Evolutionary conservation across 306 rosid genomes (phyloP).

Genomic region (Mimosa bimucronata): DNA sequence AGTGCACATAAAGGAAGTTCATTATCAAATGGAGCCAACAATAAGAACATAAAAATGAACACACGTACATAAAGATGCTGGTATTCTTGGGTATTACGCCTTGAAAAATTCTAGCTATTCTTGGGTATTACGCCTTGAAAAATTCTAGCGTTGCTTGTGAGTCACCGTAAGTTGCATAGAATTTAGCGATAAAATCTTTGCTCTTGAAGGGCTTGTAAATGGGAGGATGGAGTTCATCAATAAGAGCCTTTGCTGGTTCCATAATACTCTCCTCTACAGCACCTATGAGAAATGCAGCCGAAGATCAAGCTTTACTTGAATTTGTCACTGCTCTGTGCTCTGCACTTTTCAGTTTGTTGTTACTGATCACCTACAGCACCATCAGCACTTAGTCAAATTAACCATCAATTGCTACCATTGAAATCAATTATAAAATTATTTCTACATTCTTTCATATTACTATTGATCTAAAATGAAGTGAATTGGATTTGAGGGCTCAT

Average conservation of each 20-base stretch:
- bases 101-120: too few relatives aligned
- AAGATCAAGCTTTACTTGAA: conserved; percentile 37
- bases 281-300: conserved; percentile 35
- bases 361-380: background rate
- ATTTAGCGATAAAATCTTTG: background rate
- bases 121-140: background rate
- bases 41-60: too few relatives aligned
- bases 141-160: too few relatives aligned
- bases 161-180: background rate
- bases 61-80: background rate
- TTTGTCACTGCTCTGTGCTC: conserved; percentile 12
- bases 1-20: too few relatives aligned
- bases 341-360: background rate
- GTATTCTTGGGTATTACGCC: background rate
- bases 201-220: background rate
- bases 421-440: too few relatives aligned
- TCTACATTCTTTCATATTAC: too few relatives aligned
- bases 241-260: conserved; percentile 54
- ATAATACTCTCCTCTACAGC: conserved; percentile 46
- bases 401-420: too few relatives aligned
- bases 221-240: conserved; percentile 47
- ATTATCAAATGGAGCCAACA: too few relatives aligned
- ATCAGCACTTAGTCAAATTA: too few relatives aligned
- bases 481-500: too few relatives aligned
- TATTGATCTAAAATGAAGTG: too few relatives aligned